These are phyloP conservation scores for Penicillium cinerascens DNA, from an alignment of 495 filamentous ascomycete species.

Conservation along the genomic window DNA sequence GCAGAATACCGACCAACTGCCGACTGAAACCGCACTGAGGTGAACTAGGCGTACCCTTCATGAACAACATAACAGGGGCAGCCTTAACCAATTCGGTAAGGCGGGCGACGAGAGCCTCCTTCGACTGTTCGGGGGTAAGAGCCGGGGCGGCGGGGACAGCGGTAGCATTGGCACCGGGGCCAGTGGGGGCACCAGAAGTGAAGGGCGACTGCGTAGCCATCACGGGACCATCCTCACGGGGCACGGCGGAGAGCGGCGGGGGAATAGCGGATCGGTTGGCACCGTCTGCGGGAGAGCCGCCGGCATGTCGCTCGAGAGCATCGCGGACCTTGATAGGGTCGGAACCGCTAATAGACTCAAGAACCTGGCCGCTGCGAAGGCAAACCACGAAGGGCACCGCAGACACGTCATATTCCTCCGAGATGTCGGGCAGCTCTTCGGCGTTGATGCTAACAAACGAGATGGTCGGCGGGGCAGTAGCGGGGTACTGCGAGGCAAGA, in stretches of 20 bases:
- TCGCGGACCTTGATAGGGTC: slow-evolving; percentile 77
- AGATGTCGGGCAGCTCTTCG: slow-evolving; percentile 82
- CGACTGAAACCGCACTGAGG: slow-evolving; percentile 95
- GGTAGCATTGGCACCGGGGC: slow-evolving; percentile 24
- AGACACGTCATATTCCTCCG: slow-evolving; percentile 85
- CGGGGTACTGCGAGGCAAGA: slow-evolving; percentile 77
- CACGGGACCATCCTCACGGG: slow-evolving; percentile 38
- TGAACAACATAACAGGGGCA: slow-evolving; percentile 95
- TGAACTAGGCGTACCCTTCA: slow-evolving; percentile 75
- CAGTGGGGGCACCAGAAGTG: slow-evolving; percentile 45
- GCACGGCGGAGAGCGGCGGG: slow-evolving; percentile 47
- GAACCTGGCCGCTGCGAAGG: slow-evolving; percentile 60
- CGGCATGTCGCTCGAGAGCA: slow-evolving; percentile 78
- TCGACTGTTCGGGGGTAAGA: slow-evolving; percentile 52
- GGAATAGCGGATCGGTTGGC: slow-evolving; percentile 44
- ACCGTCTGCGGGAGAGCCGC: slow-evolving; percentile 26
- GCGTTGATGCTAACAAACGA: slow-evolving; percentile 87
- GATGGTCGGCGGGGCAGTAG: slow-evolving; percentile 58
- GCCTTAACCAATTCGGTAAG: slow-evolving; percentile 82
- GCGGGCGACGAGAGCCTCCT: slow-evolving; percentile 75
- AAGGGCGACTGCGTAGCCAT: slow-evolving; percentile 39
- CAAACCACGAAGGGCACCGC: slow-evolving; percentile 91
- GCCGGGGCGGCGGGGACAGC: slow-evolving; percentile 27
- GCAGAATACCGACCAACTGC: slow-evolving; percentile 77
- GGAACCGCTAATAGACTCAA: slow-evolving; percentile 83